A percentile compares a stretch with the other conserved stretches of the same genome.
Evolutionary conservation across 352 stramenopile genomes (phyloP).

Genomic region (Phytopythium boreale): DNA sequence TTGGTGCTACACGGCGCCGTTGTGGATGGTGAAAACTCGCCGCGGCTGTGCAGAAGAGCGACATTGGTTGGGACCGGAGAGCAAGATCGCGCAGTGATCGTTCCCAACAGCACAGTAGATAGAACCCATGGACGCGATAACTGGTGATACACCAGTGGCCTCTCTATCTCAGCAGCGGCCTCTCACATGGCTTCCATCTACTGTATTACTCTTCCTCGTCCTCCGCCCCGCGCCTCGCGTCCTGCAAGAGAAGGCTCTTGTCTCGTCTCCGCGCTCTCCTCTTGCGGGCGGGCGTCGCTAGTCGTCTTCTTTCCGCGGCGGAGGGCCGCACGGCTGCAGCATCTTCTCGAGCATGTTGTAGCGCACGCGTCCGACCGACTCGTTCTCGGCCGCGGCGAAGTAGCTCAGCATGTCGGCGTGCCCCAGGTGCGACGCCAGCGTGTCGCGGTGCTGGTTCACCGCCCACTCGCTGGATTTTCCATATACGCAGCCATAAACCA

Average conservation of each 20-base stretch:
- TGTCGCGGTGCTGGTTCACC: slow-evolving; percentile 98
- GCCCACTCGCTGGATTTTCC: slow-evolving; percentile 89
- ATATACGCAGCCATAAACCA: background rate
- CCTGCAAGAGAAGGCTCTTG: background rate
- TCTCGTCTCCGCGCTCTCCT: background rate
- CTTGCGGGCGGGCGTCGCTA: slow-evolving; percentile 17
- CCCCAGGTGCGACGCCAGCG: slow-evolving; percentile 94
- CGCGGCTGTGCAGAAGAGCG: no score
- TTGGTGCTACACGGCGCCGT: no score
- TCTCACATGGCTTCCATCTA: no score
- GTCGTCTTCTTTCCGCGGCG: slow-evolving; percentile 73
- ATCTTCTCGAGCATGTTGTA: slow-evolving; percentile 73
- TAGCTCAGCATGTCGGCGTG: slow-evolving; percentile 98
- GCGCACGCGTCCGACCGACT: slow-evolving; percentile 87
- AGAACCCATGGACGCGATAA: no score
- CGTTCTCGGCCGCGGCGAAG: slow-evolving; percentile 97
- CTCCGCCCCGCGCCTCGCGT: background rate
- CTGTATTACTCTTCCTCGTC: background rate
- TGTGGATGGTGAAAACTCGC: no score
- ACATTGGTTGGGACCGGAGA: no score
- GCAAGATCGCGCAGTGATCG: no score
- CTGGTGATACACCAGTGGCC: no score
- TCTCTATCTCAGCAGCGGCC: no score
- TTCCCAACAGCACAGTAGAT: no score
- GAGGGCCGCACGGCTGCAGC: slow-evolving; percentile 74